Conservation (phyloP, 108 stramenopile genomes). For the Cyclotella atomus region DNA sequence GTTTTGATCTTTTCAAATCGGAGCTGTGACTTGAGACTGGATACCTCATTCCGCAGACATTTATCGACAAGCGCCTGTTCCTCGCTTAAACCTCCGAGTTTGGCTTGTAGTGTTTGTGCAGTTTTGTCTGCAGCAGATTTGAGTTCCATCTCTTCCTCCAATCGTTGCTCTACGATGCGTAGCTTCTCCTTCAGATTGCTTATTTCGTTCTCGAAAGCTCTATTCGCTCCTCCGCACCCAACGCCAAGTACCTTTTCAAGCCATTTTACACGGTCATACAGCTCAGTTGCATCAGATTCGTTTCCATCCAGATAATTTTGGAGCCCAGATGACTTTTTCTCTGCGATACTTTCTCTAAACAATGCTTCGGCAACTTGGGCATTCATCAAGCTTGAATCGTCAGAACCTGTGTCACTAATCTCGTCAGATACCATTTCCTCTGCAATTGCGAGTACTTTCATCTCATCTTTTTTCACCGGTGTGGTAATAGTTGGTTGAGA, state of each 20-base stretch:
- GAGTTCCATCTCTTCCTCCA: slow-evolving; percentile 32
- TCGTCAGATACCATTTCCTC: neutral
- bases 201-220: slow-evolving; percentile 4
- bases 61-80: slow-evolving; percentile 5
- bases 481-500: neutral
- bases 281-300: neutral
- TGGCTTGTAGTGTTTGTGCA: neutral
- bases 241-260: slow-evolving; percentile 15
- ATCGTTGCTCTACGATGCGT: slow-evolving; percentile 10
- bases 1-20: neutral
- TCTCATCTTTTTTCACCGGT: neutral
- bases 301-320: neutral
- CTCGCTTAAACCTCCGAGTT: slow-evolving; percentile 2
- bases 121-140: slow-evolving; percentile 15
- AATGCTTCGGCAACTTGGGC: neutral
- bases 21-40: slow-evolving; percentile 14
- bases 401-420: neutral
- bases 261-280: slow-evolving; percentile 10
- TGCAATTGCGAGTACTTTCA: neutral
- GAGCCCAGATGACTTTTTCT: neutral
- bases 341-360: neutral
- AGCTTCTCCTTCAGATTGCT: neutral
- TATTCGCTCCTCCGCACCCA: slow-evolving; percentile 1
- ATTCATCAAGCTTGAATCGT: neutral
- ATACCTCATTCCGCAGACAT: slow-evolving; percentile 2